Evolutionary conservation across 305 asterid species (phyloP).

Genomic region (Fraxinus floribunda): DNA sequence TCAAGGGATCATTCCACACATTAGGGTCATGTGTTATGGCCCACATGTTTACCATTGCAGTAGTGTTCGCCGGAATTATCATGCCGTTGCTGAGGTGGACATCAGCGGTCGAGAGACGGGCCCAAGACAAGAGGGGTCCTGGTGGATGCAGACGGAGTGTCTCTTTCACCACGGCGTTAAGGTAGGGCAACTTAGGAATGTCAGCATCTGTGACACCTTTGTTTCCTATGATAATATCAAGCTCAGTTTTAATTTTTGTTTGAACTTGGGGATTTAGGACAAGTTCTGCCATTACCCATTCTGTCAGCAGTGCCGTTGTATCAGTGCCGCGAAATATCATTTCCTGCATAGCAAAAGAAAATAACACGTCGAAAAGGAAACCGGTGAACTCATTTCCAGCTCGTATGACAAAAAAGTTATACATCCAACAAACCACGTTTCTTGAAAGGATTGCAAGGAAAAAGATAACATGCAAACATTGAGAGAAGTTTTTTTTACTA

Average conservation of each 20-base stretch:
- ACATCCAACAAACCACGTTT: not conserved
- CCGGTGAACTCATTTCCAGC: not conserved
- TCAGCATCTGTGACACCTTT: conserved; percentile 26
- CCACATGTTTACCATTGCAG: conserved; percentile 81
- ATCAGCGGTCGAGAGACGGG: conserved; percentile 49
- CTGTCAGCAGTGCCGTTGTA: conserved; percentile 53
- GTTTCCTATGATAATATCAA: conserved; percentile 19
- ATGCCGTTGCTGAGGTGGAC: conserved; percentile 54
- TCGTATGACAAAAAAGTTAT: no score
- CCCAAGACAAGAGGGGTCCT: conserved; percentile 66
- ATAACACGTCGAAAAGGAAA: not conserved
- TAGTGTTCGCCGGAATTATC: conserved; percentile 55
- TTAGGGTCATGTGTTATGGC: conserved; percentile 55
- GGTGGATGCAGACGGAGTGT: conserved; percentile 61
- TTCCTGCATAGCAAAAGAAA: conserved; percentile 33
- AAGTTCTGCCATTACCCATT: conserved; percentile 65
- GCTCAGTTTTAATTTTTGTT: conserved; percentile 32
- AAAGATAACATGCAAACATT: not conserved
- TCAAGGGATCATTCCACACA: conserved; percentile 42
- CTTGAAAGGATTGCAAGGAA: not conserved
- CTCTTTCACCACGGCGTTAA: conserved; percentile 56
- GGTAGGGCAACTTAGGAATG: conserved; percentile 41
- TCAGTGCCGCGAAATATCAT: conserved; percentile 71
- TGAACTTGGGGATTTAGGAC: conserved; percentile 44
- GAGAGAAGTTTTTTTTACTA: conserved; percentile 16